A percentile compares a stretch with the other conserved stretches of the same genome.
Conservation (phyloP, 2,329 filamentous ascomycete species). For the Thelonectria discophora region DNA sequence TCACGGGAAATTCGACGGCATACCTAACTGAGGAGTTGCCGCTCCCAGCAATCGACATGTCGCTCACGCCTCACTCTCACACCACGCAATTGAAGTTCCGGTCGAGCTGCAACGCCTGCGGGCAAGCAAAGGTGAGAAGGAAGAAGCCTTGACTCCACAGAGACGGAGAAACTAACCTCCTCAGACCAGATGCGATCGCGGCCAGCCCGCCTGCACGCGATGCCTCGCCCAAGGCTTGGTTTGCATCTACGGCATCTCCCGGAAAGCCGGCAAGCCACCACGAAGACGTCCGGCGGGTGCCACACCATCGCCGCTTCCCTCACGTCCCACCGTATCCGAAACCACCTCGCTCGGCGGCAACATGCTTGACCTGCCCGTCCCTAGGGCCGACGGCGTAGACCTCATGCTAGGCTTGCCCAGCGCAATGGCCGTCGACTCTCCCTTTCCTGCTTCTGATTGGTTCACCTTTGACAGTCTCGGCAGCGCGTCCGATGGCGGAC, state of each 20-base stretch:
- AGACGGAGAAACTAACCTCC: neutral
- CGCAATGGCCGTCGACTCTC: neutral
- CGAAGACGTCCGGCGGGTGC: neutral
- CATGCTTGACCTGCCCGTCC: neutral
- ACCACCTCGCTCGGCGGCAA: neutral
- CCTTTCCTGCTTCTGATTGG: neutral
- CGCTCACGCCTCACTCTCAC: slow-evolving; percentile 1
- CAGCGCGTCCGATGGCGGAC: neutral
- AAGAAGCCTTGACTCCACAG: neutral
- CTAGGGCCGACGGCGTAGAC: neutral
- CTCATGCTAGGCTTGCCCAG: neutral
- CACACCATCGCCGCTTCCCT: neutral
- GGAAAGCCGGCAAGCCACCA: neutral
- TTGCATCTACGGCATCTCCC: neutral
- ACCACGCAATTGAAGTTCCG: neutral
- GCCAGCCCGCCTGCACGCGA: neutral
- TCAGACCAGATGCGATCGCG: slow-evolving; percentile 1
- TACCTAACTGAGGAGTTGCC: no score
- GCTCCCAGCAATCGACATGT: neutral
- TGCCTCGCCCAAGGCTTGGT: neutral
- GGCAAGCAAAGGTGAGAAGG: neutral
- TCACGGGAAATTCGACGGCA: neutral
- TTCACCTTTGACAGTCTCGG: slow-evolving; percentile 1
- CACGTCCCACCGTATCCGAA: neutral
- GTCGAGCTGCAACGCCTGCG: neutral